Base-by-base conservation (phyloP, 345 rosid species). In the Pistacia vera region DNA sequence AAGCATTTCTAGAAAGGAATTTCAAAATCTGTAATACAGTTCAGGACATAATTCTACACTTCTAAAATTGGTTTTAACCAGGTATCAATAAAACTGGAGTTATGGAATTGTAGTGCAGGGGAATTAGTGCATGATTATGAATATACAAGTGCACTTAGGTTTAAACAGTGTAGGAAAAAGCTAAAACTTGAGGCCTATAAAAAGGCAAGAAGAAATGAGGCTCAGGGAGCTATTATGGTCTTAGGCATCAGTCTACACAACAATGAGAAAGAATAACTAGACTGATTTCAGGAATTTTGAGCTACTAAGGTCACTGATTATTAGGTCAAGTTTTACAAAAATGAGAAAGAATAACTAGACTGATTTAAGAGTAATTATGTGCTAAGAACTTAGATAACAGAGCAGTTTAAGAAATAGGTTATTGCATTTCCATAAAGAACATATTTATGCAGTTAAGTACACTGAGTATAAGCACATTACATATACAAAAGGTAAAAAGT, bases 161-260 rank as follows among this genome's bases (percentile, higher is more conserved):
- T 67, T 11, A 48, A 44, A 66, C 22, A 63, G 66, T 44, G 17
- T 35, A 63, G 66, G 46, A 63, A 67, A 54, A 66, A 33, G 55
- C n/a, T 65, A 41, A 4, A 68, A 22, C 7, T 49, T 8, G 36
- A 68, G 58, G 41, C 7, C 22, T 14, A 38, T 16, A 12, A 12
- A 12, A 13, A 5, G 56, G 28, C 2, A 52, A 30, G 41, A 49
- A 25, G 41, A 68, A 25, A 12, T 35, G 1, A 46, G 13, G 36
- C 46, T 44, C 1, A 14, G 0, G 18, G 71, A 67, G 33, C 35
- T 49, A 56, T 30, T 30, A 61, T 28, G 13, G 12, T n/a, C 28
- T 65, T 18, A 59, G 7, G 28, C 25, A 7, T n/a, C 11, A 2
- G 2, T 62, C 3, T 16, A 3, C n/a, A 13, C 10, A 62, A 62